phyloP scores from a whole-genome alignment of 495 filamentous ascomycete species.

The Hypoxylon lienhwacheense region DNA sequence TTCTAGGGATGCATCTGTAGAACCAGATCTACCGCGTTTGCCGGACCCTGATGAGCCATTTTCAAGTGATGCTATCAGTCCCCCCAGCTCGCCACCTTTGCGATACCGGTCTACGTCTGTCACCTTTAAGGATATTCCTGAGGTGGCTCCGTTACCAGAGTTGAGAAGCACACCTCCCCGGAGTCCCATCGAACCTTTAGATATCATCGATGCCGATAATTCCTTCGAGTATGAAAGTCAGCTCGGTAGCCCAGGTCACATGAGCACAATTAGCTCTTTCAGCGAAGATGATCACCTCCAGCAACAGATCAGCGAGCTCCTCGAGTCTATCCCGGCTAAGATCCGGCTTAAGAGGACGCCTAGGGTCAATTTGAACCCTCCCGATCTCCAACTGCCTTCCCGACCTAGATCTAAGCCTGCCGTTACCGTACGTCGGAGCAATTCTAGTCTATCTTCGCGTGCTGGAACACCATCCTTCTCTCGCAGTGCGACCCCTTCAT shows the following conservation, averaged over 20 bases:
- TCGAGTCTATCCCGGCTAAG: constrained; percentile 75
- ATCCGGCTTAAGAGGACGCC: constrained; percentile 71
- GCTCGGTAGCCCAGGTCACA: constrained; percentile 38
- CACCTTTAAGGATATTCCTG: constrained; percentile 48
- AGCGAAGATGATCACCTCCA: constrained; percentile 69
- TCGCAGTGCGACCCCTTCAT: constrained; percentile 65
- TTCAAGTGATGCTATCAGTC: constrained; percentile 43
- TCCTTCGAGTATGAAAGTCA: constrained; percentile 42
- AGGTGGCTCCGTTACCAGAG: constrained; percentile 42
- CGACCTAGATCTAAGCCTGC: constrained; percentile 41
- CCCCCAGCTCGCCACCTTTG: constrained; percentile 49
- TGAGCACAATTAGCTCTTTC: constrained; percentile 33
- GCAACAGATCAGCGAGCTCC: constrained; percentile 80
- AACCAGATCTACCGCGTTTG: constrained; percentile 43
- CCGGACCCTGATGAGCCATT: constrained; percentile 38
- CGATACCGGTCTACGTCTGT: constrained; percentile 47
- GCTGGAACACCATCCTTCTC: constrained; percentile 41
- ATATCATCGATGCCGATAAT: constrained; percentile 38
- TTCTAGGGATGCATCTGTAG: constrained; percentile 36
- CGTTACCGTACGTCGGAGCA: constrained; percentile 44
- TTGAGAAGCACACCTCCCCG: constrained; percentile 26
- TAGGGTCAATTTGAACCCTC: constrained; percentile 51
- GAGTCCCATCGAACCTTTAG: constrained; percentile 24
- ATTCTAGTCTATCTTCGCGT: constrained; percentile 47
- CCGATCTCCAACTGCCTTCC: constrained; percentile 49